These are phyloP conservation scores for Amanita jacksonii DNA, from an alignment of 768 basidiomycete genomes.

Conservation along the genomic window DNA sequence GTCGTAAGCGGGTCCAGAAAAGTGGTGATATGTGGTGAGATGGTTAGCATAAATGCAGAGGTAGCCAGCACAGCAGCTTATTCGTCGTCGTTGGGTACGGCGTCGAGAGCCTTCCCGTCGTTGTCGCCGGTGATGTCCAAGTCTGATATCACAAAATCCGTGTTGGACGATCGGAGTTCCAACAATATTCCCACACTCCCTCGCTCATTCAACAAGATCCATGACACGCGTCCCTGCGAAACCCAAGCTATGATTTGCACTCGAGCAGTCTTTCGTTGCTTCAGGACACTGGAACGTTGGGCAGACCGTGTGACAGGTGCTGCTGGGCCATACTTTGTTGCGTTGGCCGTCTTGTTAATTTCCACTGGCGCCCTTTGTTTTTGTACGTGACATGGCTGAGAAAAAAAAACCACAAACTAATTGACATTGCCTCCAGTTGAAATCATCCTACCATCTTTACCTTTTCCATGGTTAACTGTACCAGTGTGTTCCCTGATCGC, in stretches of 20 bases:
- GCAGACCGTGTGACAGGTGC: conserved; percentile 82
- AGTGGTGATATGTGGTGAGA: background rate
- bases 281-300: conserved; percentile 53
- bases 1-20: background rate
- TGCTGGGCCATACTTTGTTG: conserved; percentile 86
- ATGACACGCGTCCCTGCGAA: background rate
- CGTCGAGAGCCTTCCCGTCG: conserved; percentile 7
- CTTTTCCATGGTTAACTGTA: conserved; percentile 46
- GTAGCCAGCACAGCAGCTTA: background rate
- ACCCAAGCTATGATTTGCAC: conserved; percentile 32
- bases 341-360: conserved; percentile 68
- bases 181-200: conserved; percentile 11
- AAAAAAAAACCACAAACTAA: background rate
- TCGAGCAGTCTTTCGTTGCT: conserved; percentile 39
- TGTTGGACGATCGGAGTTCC: conserved; percentile 9
- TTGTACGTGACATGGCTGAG: conserved; percentile 43
- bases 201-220: conserved; percentile 22
- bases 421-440: conserved; percentile 46
- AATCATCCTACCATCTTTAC: conserved; percentile 60
- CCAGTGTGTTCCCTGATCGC: conserved; percentile 71
- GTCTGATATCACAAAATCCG: background rate
- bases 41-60: conserved; percentile 3
- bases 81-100: conserved; percentile 5
- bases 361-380: conserved; percentile 63
- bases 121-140: conserved; percentile 10